Percentiles rank a stretch among this genome's conserved stretches.
Conservation (phyloP, 495 filamentous ascomycete species). For the Tuber calosporum region DNA sequence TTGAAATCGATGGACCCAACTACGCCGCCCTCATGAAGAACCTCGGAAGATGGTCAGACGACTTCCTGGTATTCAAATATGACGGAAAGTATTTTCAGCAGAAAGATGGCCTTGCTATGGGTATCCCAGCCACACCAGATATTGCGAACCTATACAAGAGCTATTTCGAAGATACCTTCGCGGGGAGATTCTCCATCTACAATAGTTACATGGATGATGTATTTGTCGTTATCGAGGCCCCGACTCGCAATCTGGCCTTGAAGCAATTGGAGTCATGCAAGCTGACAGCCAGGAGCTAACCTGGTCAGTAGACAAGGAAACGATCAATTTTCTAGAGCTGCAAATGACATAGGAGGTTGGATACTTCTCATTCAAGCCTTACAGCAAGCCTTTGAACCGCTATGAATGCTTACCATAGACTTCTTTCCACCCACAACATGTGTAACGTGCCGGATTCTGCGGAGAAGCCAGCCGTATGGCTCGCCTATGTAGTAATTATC, state of each 20-base stretch:
- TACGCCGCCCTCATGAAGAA: too few relatives aligned
- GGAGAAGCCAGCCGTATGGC: not conserved
- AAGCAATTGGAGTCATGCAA: not conserved
- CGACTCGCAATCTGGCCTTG: not conserved
- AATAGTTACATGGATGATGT: slow-evolving; percentile 10
- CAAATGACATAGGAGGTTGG: not conserved
- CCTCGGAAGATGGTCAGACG: too few relatives aligned
- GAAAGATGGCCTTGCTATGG: too few relatives aligned
- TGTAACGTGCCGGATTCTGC: not conserved
- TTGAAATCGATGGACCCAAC: too few relatives aligned
- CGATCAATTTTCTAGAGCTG: not conserved
- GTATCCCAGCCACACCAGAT: too few relatives aligned
- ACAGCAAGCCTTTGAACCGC: slow-evolving; percentile 9
- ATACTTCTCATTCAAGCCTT: not conserved
- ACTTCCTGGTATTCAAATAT: too few relatives aligned
- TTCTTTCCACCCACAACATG: not conserved
- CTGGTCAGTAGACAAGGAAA: slow-evolving; percentile 10
- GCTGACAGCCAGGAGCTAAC: not conserved
- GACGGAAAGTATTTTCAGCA: too few relatives aligned
- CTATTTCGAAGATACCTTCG: not conserved
- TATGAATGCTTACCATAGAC: slow-evolving; percentile 1
- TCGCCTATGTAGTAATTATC: not conserved
- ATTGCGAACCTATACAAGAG: not conserved
- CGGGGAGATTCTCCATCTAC: not conserved
- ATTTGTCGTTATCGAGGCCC: not conserved